These are phyloP conservation scores for Claviceps capensis DNA, from an alignment of 2,329 filamentous ascomycete species.

Conservation along the genomic window DNA sequence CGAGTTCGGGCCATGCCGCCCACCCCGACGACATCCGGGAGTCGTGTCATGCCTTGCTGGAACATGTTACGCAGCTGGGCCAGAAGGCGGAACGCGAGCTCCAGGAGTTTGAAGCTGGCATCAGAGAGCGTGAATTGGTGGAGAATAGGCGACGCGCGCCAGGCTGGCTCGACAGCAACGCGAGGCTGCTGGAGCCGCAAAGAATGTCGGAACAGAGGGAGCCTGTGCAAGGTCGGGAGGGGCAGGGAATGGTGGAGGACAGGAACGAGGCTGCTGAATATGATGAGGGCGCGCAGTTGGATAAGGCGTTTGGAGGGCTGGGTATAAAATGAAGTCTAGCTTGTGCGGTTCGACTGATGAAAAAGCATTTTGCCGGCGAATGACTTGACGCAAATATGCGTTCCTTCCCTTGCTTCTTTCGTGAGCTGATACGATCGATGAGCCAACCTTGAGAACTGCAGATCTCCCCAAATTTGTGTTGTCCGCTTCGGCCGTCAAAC, in stretches of 20 bases:
- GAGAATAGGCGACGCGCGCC: constrained; percentile 71
- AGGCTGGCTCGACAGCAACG: constrained; percentile 67
- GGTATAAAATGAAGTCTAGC: constrained; percentile 15
- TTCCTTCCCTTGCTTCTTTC: not conserved
- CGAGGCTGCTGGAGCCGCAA: constrained; percentile 55
- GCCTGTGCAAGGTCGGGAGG: not conserved
- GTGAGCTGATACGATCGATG: not conserved
- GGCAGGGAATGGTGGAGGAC: constrained; percentile 6
- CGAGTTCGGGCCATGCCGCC: constrained; percentile 64
- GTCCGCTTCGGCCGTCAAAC: not conserved
- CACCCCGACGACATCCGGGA: constrained; percentile 76
- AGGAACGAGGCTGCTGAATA: constrained; percentile 10
- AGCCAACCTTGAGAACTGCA: not conserved
- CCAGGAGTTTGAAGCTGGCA: constrained; percentile 53
- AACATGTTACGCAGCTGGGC: constrained; percentile 58
- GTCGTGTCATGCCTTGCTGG: constrained; percentile 65
- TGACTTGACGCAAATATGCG: not conserved
- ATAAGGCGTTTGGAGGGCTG: constrained; percentile 42
- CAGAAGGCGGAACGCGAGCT: constrained; percentile 55
- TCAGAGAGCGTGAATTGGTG: constrained; percentile 52
- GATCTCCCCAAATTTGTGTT: no score
- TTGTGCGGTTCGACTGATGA: not conserved
- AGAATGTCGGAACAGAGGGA: constrained; percentile 24
- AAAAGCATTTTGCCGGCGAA: not conserved
- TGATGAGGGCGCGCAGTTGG: constrained; percentile 41